Base-by-base conservation (phyloP, 1,284 basidiomycete species). In the Anthracocystis setariae region DNA sequence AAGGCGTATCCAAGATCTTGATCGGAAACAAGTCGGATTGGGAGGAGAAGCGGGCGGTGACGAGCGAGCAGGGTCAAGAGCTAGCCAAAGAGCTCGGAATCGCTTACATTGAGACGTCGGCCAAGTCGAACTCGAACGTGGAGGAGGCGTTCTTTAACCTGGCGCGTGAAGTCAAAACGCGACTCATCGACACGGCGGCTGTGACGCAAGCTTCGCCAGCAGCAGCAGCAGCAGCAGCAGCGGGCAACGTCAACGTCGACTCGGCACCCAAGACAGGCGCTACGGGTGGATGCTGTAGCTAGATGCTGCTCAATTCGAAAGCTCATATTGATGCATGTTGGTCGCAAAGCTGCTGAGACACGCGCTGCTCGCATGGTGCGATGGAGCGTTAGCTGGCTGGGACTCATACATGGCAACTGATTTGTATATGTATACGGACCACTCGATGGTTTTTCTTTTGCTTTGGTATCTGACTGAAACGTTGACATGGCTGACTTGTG, bases 11-110 rank as follows among this genome's bases (percentile, higher is more conserved):
- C 88, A 98, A 98, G 89, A 93, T 98, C 69, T 89, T 98, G 57
- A 92, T 98, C 70, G 96, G 96, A 50, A 98, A 98, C 87, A 99
- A 99, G 86, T 96, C 92, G 62, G 96, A 99, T 85, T 97, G 94
- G 94, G 90, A 90, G 56, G 95, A 98, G 85, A 98, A 98, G 87
- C 90, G 92, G 47, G 92, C 90, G 21, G 92, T 99, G 54, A 90
- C 92, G 2, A 89, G 90, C 80, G 90, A 93, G 78, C 91, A 92
- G 84, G 85, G 83, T 12, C 78, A 84, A 49, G 84, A 90, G 74
- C 87, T 95, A 32, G 93, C 93, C 13, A 86, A 89, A 52, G 93
- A 95, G 82, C 87, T 98, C 46, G 94, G 93, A 27, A 88, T 99
- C 84, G 90, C 89, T 81, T 98, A 98, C 85, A 92, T 98, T 88